phyloP scores from a whole-genome alignment of 768 basidiomycete species.

The Suillus paluster region DNA sequence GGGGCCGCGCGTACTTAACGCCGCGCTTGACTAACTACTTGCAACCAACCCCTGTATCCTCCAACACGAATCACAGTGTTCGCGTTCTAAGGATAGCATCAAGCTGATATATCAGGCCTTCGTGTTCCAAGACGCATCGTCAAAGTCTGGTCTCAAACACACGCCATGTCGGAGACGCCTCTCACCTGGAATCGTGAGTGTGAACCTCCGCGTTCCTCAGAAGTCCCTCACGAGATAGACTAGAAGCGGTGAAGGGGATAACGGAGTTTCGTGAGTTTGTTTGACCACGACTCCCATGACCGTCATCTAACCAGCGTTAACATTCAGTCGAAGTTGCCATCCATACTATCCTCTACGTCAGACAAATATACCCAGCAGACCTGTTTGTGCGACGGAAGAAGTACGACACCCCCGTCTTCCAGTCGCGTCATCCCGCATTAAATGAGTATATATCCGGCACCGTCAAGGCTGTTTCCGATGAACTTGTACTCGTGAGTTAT shows the following conservation, averaged over 20 bases:
- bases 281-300: background rate
- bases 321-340: constrained; percentile 88
- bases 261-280: constrained; percentile 68
- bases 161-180: constrained; percentile 28
- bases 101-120: background rate
- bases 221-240: constrained; percentile 12
- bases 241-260: constrained; percentile 68
- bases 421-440: constrained; percentile 89
- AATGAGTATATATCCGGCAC: constrained; percentile 91
- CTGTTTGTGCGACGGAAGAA: constrained; percentile 88
- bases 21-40: background rate
- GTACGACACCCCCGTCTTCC: constrained; percentile 89
- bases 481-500: constrained; percentile 62
- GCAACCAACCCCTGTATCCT: background rate
- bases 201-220: background rate
- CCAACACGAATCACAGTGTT: background rate
- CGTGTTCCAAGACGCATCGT: background rate
- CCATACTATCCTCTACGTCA: constrained; percentile 89
- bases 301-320: constrained; percentile 15
- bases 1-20: too few relatives aligned
- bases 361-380: constrained; percentile 88
- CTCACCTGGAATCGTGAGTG: constrained; percentile 46
- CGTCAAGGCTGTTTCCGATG: constrained; percentile 79
- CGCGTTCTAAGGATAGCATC: background rate
- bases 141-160: background rate